Base-by-base conservation (phyloP, 331 rosid species). In the Ulmus americana region DNA sequence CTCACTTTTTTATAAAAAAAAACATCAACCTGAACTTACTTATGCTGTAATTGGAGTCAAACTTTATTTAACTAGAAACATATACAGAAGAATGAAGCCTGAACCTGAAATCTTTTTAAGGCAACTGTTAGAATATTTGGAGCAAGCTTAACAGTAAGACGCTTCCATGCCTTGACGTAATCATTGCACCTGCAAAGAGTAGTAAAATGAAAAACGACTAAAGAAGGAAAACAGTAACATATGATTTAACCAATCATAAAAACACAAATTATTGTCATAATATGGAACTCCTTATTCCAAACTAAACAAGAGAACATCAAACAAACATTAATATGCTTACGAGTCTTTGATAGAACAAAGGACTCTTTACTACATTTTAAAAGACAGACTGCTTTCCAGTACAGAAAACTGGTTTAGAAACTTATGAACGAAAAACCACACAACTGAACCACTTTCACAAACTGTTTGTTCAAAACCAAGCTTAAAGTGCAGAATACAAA, bases 21-120 rank as follows among this genome's bases (percentile, higher is more conserved):
- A 40, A 0, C 18, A 46, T 64, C 35, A 28, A 28, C 35, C 4
- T 28, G 1, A 28, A 28, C 35, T 43, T 10, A 66, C 38, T 42
- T 49, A 16, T 39, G 20, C 10, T 14, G 63, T 15, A 5, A 45
- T 40, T 16, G 1, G 22, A 1, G 45, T 35, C 44, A 13, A 35
- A 40, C 45, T 48, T 41, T 41, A 41, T 65, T 0, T 50, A 47
- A 7, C 12, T 35, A 28, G 39, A 0, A 39, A 11, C 1, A 68
- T 5, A 20, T 4, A 41, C 11, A 57, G 55, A 63, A 42, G 56
- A 61, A 45, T 38, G 46, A 38, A 76, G 50, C 49, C 67, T 65
- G 52, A 50, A 90, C 97, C 99, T 94, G 97, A 81, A 94, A 94
- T 90, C 99, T 90, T 76, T 94, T 94, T 45, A 94, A 82, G 74